These are phyloP conservation scores for Cystobasidium ongulense DNA, from an alignment of 768 basidiomycete species.

Conservation along the genomic window DNA sequence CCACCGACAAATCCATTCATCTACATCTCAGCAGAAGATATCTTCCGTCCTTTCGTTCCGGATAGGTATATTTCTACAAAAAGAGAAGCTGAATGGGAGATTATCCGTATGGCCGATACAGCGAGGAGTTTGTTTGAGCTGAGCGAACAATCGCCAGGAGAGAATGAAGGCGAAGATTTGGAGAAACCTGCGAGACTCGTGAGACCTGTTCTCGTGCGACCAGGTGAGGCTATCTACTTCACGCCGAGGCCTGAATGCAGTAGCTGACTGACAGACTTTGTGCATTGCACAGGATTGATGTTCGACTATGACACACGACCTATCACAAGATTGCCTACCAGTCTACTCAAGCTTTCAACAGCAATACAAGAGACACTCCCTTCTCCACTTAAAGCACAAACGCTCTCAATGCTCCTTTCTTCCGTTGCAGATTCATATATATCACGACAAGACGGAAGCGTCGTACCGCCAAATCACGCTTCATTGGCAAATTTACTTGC, in stretches of 20 bases:
- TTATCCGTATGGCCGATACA: conserved; percentile 53
- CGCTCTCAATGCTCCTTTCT: conserved; percentile 46
- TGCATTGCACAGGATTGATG: conserved; percentile 61
- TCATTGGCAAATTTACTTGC: conserved; percentile 69
- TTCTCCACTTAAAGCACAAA: conserved; percentile 30
- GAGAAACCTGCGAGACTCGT: conserved; percentile 47
- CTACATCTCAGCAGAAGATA: conserved; percentile 90
- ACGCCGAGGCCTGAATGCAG: not conserved
- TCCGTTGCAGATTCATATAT: conserved; percentile 54
- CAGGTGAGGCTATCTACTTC: conserved; percentile 55
- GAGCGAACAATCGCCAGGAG: not conserved
- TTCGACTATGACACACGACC: conserved; percentile 93
- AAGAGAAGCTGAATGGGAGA: conserved; percentile 71
- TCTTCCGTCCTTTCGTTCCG: conserved; percentile 78
- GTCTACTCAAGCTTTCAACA: conserved; percentile 71
- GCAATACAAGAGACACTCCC: conserved; percentile 56
- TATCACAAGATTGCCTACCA: conserved; percentile 74
- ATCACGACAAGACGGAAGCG: conserved; percentile 44
- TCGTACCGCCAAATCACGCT: conserved; percentile 48
- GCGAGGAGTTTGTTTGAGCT: conserved; percentile 32
- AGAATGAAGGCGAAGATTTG: conserved; percentile 9
- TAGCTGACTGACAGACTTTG: conserved; percentile 4
- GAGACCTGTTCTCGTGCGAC: conserved; percentile 73
- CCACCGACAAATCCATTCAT: conserved; percentile 61
- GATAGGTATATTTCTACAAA: conserved; percentile 87